phyloP scores from a whole-genome alignment of 2,329 filamentous ascomycete genomes.

The Tricladium varicosporioides region DNA sequence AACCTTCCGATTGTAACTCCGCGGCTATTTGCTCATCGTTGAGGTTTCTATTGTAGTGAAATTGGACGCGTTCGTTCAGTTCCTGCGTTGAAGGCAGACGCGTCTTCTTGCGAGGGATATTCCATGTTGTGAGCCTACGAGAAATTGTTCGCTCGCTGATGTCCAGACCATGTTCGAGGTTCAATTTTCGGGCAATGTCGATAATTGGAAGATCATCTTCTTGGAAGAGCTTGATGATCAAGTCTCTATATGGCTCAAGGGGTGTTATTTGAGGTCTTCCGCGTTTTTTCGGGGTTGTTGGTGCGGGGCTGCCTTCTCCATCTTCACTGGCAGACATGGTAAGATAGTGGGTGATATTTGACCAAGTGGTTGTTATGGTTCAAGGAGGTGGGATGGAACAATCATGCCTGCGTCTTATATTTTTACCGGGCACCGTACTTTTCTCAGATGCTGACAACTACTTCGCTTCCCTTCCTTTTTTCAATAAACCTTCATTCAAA shows the following conservation, averaged over 20 bases:
- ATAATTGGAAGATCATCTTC: slow-evolving; percentile 27
- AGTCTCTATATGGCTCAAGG: slow-evolving; percentile 30
- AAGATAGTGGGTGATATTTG: slow-evolving; percentile 13
- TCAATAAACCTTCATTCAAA: too few species aligned
- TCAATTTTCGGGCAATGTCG: slow-evolving; percentile 29
- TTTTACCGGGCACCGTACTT: too few species aligned
- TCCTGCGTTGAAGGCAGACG: slow-evolving; percentile 24
- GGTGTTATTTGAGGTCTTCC: slow-evolving; percentile 27
- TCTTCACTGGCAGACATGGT: slow-evolving; percentile 18
- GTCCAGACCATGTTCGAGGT: slow-evolving; percentile 28
- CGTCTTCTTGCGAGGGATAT: slow-evolving; percentile 28
- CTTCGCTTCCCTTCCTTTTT: too few species aligned
- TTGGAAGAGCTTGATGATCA: slow-evolving; percentile 28
- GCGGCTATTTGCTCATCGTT: slow-evolving; percentile 30
- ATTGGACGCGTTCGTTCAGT: slow-evolving; percentile 25
- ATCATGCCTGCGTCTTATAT: too few species aligned
- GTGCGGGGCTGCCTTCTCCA: background rate
- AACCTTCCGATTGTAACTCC: slow-evolving; percentile 27
- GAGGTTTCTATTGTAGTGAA: slow-evolving; percentile 32
- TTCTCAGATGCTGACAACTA: too few species aligned
- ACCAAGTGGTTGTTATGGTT: slow-evolving; percentile 27
- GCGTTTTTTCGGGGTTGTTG: slow-evolving; percentile 16
- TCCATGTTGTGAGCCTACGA: slow-evolving; percentile 29
- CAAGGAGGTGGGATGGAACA: background rate
- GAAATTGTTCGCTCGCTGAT: slow-evolving; percentile 31